Percentiles rank a stretch among this genome's conserved stretches.
Conservation (phyloP, 2,329 filamentous ascomycete genomes). For the Diaporthe amygdali region DNA sequence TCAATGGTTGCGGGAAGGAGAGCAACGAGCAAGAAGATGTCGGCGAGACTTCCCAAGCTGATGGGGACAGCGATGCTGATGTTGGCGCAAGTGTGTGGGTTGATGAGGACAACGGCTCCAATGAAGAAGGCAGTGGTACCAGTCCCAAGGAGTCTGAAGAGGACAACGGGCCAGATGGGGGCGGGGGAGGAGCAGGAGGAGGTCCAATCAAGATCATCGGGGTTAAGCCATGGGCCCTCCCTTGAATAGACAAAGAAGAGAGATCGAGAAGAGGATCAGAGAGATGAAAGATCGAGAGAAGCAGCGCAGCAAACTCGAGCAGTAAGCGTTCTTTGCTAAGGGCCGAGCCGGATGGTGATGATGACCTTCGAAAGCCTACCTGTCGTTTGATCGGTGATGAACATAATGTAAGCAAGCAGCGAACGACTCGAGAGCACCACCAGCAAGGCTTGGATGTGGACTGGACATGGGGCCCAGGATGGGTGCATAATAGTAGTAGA, state of each 20-base stretch:
- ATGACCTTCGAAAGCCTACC: background rate
- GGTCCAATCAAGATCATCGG: background rate
- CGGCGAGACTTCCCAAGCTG: background rate
- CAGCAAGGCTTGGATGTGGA: background rate
- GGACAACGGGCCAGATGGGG: background rate
- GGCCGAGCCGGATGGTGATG: background rate
- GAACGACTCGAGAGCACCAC: background rate
- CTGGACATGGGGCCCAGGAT: background rate
- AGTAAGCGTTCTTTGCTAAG: background rate
- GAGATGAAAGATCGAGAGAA: background rate
- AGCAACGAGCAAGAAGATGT: background rate
- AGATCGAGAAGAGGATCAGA: background rate
- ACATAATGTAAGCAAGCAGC: background rate
- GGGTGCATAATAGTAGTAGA: background rate
- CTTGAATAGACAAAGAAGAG: constrained; percentile 10
- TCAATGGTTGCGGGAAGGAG: background rate
- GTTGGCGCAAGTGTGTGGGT: background rate
- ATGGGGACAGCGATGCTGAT: background rate
- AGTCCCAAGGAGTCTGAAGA: background rate
- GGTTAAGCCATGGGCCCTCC: background rate
- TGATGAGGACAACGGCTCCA: background rate
- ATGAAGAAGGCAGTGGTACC: background rate
- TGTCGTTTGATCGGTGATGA: background rate
- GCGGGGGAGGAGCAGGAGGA: background rate
- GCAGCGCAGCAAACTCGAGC: background rate